Conservation (phyloP, 2,329 filamentous ascomycete species). For the Simplicillium aogashimaense region DNA sequence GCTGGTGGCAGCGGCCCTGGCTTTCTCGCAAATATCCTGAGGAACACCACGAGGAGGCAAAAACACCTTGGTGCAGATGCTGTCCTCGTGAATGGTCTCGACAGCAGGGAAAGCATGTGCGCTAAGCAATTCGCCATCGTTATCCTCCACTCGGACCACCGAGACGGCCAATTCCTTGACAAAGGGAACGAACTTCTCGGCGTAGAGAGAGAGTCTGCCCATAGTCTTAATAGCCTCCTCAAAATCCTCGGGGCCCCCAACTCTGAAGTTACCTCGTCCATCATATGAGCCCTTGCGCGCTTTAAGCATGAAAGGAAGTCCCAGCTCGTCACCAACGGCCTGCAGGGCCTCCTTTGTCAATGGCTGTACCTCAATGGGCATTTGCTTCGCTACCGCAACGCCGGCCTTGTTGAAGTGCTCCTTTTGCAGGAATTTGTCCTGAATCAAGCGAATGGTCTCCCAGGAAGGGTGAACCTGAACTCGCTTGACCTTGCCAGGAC, state of each 20-base stretch:
- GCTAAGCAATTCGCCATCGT: slow-evolving; percentile 34
- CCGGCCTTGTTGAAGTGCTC: slow-evolving; percentile 59
- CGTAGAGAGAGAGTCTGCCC: slow-evolving; percentile 65
- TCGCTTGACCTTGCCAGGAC: slow-evolving; percentile 29
- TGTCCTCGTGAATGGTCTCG: slow-evolving; percentile 92
- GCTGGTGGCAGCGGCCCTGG: slow-evolving; percentile 66
- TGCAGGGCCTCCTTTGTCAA: slow-evolving; percentile 50
- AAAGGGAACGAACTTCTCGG: slow-evolving; percentile 83
- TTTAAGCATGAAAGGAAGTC: slow-evolving; percentile 89
- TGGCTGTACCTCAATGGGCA: slow-evolving; percentile 47
- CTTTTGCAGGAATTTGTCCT: slow-evolving; percentile 91
- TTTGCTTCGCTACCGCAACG: slow-evolving; percentile 64
- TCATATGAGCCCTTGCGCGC: slow-evolving; percentile 85
- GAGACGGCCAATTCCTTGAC: slow-evolving; percentile 84
- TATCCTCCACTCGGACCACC: slow-evolving; percentile 80
- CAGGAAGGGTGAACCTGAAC: slow-evolving; percentile 70
- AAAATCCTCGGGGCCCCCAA: slow-evolving; percentile 34
- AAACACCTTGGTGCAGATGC: slow-evolving; percentile 88
- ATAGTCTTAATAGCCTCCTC: slow-evolving; percentile 60
- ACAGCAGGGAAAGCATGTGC: slow-evolving; percentile 75
- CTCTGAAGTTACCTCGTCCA: slow-evolving; percentile 60
- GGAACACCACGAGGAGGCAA: slow-evolving; percentile 68
- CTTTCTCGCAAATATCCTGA: slow-evolving; percentile 47
- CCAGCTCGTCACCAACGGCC: slow-evolving; percentile 53
- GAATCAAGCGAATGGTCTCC: slow-evolving; percentile 78